Evolutionary conservation across 2,329 filamentous ascomycete species (phyloP).

Genomic region (Nemania sp.): DNA sequence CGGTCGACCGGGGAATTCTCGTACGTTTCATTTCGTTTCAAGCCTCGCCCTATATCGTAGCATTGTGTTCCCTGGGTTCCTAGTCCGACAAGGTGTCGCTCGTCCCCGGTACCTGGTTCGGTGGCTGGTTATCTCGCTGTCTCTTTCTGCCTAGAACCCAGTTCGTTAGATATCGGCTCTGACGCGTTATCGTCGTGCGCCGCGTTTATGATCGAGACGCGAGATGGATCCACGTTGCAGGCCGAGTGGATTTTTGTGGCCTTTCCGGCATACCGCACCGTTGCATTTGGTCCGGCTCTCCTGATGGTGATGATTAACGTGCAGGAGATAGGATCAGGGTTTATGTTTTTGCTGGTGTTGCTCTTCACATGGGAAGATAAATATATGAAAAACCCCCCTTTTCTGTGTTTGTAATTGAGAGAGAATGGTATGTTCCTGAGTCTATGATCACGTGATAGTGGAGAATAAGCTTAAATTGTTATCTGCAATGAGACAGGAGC

Average conservation of each 20-base stretch:
- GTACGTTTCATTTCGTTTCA: background rate
- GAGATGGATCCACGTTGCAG: no score
- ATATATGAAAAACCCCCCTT: background rate
- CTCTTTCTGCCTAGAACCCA: background rate
- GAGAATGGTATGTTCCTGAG: conserved; percentile 20
- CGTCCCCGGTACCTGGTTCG: background rate
- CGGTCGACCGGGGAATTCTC: background rate
- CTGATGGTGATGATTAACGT: no score
- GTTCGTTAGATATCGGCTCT: background rate
- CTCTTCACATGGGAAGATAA: no score
- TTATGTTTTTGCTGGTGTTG: no score
- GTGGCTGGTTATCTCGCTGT: background rate
- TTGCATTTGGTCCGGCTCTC: no score
- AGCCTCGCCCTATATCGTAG: background rate
- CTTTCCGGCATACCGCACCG: no score
- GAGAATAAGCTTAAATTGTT: conserved; percentile 11
- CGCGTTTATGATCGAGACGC: no score
- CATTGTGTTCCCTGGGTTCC: background rate
- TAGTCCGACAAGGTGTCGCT: no score
- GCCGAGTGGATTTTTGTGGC: no score
- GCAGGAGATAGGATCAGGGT: no score
- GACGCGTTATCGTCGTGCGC: no score
- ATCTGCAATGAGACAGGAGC: background rate
- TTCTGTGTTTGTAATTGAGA: conserved; percentile 6
- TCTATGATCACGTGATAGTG: conserved; percentile 24